These are phyloP conservation scores for Mycena crocata DNA, from an alignment of 768 basidiomycete genomes.

Conservation along the genomic window DNA sequence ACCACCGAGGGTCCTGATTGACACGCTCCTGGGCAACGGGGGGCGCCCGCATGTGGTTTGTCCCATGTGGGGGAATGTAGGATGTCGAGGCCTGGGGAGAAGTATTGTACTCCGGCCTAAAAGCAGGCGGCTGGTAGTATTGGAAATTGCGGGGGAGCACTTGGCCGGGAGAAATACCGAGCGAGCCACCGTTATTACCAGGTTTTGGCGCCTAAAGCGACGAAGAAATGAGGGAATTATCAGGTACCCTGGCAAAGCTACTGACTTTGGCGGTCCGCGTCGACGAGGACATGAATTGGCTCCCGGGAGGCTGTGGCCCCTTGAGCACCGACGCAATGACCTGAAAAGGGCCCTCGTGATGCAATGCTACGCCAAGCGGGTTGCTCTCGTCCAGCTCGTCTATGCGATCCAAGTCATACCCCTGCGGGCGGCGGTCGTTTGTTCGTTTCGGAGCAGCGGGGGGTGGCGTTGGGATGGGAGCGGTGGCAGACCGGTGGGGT, in stretches of 20 bases:
- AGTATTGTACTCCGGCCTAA: conserved; percentile 23
- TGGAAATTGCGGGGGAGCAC: conserved; percentile 58
- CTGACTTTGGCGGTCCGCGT: conserved; percentile 18
- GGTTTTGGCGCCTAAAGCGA: conserved; percentile 20
- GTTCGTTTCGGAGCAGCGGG: neutral
- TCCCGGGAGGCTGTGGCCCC: conserved; percentile 38
- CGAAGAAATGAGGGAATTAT: conserved; percentile 21
- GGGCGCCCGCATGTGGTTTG: neutral
- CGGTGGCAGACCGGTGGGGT: conserved; percentile 23
- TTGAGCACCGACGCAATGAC: conserved; percentile 55
- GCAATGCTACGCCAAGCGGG: conserved; percentile 71
- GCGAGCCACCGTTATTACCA: conserved; percentile 48
- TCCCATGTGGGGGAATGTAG: conserved; percentile 8
- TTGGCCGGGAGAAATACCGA: conserved; percentile 68
- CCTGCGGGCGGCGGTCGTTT: conserved; percentile 11
- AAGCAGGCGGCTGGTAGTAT: conserved; percentile 27
- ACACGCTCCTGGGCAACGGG: neutral
- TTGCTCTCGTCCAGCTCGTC: conserved; percentile 85
- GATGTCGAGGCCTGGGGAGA: conserved; percentile 31
- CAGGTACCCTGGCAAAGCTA: neutral
- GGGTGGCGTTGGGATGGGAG: conserved; percentile 12
- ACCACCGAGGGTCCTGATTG: conserved; percentile 9
- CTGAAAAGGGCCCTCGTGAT: conserved; percentile 84
- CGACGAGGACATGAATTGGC: conserved; percentile 31
- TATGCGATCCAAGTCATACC: conserved; percentile 69